Conservation (phyloP, 371 early-diverging fungal genomes). For the Capniomyces stellatus region DNA sequence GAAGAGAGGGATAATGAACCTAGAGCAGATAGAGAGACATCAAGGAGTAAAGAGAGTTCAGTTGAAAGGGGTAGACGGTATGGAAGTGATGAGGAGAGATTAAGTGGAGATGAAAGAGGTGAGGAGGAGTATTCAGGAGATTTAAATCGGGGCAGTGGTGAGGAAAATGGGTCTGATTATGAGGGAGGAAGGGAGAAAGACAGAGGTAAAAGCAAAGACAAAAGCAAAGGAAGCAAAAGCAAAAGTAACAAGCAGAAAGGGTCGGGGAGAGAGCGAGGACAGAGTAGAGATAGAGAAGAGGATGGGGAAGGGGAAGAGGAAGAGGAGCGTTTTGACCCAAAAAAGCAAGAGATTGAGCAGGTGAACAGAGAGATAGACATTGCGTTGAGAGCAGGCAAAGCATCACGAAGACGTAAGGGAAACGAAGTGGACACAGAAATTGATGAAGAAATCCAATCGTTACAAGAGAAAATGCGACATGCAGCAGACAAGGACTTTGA, state of each 20-base stretch:
- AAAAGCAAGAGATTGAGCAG: conserved; percentile 29
- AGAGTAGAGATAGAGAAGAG: not conserved
- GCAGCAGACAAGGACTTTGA: conserved; percentile 63
- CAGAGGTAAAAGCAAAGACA: not conserved
- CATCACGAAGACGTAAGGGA: conserved; percentile 35
- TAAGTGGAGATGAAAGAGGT: not conserved
- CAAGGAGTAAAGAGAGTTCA: no score
- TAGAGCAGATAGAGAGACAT: not conserved
- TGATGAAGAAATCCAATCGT: conserved; percentile 41
- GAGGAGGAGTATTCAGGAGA: not conserved
- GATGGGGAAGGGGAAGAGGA: conserved; percentile 4
- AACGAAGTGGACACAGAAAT: conserved; percentile 39
- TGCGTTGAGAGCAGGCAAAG: conserved; percentile 38
- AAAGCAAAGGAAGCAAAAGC: not conserved
- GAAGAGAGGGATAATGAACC: not conserved
- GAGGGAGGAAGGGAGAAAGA: no score
- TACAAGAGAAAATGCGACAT: conserved; percentile 62
- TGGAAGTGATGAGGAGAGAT: no score
- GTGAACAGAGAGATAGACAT: conserved; percentile 39
- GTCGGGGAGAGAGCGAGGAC: not conserved
- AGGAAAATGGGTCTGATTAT: no score
- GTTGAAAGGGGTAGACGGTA: no score
- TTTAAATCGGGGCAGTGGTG: not conserved
- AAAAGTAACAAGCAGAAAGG: not conserved
- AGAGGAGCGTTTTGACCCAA: conserved; percentile 15